phyloP scores from a whole-genome alignment of 129 eudicot genomes.

The Kitagawia praeruptora region DNA sequence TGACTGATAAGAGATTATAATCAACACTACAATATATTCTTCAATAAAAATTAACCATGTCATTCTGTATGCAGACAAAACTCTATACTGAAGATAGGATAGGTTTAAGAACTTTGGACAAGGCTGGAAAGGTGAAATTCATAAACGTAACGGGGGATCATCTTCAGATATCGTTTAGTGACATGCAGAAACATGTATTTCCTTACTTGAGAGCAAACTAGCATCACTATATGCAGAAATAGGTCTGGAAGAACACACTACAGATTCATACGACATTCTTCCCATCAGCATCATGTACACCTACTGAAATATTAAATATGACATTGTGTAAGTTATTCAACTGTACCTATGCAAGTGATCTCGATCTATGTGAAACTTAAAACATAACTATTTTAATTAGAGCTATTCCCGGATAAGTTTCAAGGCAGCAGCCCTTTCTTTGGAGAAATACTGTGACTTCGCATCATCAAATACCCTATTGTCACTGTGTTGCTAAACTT shows the following conservation, averaged over 20 bases:
- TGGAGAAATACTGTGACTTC: neutral
- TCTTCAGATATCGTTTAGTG: slow-evolving; percentile 50
- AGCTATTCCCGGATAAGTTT: neutral
- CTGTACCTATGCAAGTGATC: neutral
- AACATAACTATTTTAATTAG: neutral
- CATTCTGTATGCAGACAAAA: slow-evolving; percentile 40
- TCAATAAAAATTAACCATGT: neutral
- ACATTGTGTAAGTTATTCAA: neutral
- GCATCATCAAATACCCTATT: neutral
- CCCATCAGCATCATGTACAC: neutral
- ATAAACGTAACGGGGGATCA: slow-evolving; percentile 58
- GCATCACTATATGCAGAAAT: neutral
- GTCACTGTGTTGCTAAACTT: too few relatives aligned
- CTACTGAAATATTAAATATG: neutral
- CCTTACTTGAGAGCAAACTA: slow-evolving; percentile 48
- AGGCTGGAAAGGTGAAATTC: slow-evolving; percentile 77
- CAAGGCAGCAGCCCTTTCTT: neutral
- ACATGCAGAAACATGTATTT: slow-evolving; percentile 56
- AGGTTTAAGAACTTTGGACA: slow-evolving; percentile 66
- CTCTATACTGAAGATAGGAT: slow-evolving; percentile 88
- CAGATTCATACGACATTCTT: neutral
- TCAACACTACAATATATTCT: neutral
- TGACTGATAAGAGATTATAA: neutral
- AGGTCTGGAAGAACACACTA: neutral
- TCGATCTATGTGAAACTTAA: neutral